Conservation (phyloP, 176 grass and related monocot species). For the Thalia dealbata region DNA sequence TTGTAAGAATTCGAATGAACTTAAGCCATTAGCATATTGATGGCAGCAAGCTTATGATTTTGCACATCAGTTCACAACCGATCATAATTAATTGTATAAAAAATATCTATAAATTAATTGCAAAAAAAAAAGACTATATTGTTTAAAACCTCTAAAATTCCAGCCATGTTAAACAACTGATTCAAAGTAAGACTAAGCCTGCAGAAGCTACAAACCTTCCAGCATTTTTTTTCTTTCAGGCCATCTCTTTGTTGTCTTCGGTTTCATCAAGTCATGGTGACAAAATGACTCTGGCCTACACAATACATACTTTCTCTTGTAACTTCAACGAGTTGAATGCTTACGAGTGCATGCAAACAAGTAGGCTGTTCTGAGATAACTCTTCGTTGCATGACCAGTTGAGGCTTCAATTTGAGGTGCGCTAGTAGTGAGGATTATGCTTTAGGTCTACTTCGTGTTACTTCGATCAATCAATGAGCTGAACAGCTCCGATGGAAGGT, state of each 20-base stretch:
- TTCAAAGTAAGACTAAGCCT: no score
- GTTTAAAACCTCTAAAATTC: no score
- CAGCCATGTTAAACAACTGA: no score
- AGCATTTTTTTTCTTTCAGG: background rate
- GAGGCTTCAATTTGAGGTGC: background rate
- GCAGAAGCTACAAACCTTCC: no score
- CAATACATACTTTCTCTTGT: background rate
- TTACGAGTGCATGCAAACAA: background rate
- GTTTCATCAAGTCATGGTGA: background rate
- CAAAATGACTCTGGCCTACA: background rate
- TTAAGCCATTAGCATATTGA: no score
- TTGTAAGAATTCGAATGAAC: no score
- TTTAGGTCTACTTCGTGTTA: background rate
- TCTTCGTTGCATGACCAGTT: background rate
- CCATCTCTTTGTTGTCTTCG: background rate
- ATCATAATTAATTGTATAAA: no score
- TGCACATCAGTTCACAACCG: no score
- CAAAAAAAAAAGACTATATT: no score
- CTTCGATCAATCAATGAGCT: constrained; percentile 53
- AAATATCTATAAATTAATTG: no score
- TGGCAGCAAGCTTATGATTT: no score
- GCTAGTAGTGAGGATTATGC: background rate
- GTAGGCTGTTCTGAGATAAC: background rate
- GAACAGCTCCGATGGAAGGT: constrained; percentile 79
- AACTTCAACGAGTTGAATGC: background rate